These are phyloP conservation scores for Chenopodium suecicum DNA, from an alignment of 148 eudicot genomes.

Conservation along the genomic window DNA sequence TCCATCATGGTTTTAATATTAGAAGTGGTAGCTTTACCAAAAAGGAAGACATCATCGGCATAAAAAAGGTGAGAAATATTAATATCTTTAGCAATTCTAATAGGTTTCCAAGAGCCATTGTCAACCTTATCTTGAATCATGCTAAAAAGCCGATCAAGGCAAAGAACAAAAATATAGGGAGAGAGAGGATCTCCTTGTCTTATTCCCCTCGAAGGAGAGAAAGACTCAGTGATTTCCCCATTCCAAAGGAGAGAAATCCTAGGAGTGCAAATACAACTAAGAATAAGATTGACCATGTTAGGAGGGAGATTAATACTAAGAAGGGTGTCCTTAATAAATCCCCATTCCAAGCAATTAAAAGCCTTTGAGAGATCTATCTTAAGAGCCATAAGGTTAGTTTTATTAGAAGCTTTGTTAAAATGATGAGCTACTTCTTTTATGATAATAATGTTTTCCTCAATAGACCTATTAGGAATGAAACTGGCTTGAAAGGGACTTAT, in stretches of 20 bases:
- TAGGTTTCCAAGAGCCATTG: too few species aligned
- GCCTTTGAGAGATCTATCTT: background rate
- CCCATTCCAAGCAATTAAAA: background rate
- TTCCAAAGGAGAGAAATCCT: background rate
- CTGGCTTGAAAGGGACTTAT: background rate
- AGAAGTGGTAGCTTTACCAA: too few species aligned
- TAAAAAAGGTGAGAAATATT: too few species aligned
- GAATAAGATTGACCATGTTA: background rate
- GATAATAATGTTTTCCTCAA: background rate
- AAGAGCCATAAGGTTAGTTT: background rate
- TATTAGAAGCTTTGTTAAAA: background rate
- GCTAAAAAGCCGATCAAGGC: too few species aligned
- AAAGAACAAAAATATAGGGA: too few species aligned
- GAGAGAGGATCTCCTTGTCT: background rate
- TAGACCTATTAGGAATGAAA: background rate
- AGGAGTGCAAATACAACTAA: background rate
- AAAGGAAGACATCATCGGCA: too few species aligned
- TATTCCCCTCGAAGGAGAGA: background rate
- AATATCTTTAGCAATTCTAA: too few species aligned
- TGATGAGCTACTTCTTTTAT: background rate
- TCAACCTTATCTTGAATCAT: too few species aligned
- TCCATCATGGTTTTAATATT: too few species aligned
- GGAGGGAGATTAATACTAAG: background rate
- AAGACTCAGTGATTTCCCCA: background rate
- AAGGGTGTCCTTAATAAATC: background rate